Conservation (phyloP, 495 filamentous ascomycete genomes). For the Trichocladium antarcticum region DNA sequence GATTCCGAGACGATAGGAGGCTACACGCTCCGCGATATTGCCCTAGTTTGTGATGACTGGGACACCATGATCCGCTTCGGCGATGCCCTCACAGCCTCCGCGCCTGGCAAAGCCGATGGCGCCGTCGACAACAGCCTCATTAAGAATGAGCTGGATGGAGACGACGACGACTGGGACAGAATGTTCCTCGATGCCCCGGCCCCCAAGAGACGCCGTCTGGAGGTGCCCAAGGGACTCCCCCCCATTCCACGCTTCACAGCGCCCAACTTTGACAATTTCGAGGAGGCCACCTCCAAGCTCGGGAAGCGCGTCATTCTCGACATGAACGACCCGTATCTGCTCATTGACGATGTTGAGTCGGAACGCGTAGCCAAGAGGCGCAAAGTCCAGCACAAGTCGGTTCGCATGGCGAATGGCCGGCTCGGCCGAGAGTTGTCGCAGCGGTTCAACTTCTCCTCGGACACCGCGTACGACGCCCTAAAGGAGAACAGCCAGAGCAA, state of each 20-base stretch:
- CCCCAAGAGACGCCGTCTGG: constrained; percentile 30
- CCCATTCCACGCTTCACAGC: constrained; percentile 32
- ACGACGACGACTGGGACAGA: constrained; percentile 43
- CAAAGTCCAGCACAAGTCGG: constrained; percentile 37
- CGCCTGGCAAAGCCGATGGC: constrained; percentile 5
- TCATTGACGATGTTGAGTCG: constrained; percentile 48
- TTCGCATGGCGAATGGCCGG: constrained; percentile 44
- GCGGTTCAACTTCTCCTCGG: constrained; percentile 91
- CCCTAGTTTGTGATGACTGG: constrained; percentile 77
- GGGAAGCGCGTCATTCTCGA: constrained; percentile 74
- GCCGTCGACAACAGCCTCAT: constrained; percentile 20
- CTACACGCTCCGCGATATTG: constrained; percentile 61
- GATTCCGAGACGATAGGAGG: constrained; percentile 57
- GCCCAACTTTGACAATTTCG: constrained; percentile 41
- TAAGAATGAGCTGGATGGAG: constrained; percentile 21
- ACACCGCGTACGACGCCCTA: constrained; percentile 85
- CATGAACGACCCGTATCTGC: constrained; percentile 76
- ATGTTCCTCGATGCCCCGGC: constrained; percentile 36
- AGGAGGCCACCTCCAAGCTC: constrained; percentile 52
- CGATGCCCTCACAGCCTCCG: constrained; percentile 9
- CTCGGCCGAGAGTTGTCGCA: constrained; percentile 52
- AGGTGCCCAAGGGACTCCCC: constrained; percentile 31
- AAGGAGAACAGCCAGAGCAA: constrained; percentile 96
- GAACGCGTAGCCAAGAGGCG: constrained; percentile 41
- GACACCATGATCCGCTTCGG: constrained; percentile 43